A percentile compares a stretch with the other conserved stretches of the same genome.
Evolutionary conservation across 2,329 filamentous ascomycete genomes (phyloP).

Genomic region (Aspergillus nomiae): DNA sequence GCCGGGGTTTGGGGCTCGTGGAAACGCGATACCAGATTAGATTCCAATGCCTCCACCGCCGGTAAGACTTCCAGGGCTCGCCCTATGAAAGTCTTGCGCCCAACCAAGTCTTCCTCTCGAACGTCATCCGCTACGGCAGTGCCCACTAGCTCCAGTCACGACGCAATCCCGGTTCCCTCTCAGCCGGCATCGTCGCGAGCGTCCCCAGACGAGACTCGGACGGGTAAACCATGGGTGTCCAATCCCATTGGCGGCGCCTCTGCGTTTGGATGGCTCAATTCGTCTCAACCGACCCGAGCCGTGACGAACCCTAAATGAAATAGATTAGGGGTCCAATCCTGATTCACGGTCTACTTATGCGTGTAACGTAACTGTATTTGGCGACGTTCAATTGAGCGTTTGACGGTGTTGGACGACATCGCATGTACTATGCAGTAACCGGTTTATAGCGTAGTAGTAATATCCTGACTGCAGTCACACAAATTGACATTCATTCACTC

Average conservation of each 20-base stretch:
- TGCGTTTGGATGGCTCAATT: conserved; percentile 89
- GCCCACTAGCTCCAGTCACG: conserved; percentile 17
- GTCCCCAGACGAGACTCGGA: conserved; percentile 30
- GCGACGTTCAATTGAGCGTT: neutral
- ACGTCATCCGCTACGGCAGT: conserved; percentile 28
- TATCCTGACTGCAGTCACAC: neutral
- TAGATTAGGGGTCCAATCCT: conserved; percentile 20
- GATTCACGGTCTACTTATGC: neutral
- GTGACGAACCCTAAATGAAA: conserved; percentile 27
- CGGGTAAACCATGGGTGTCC: conserved; percentile 57
- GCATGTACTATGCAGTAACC: conserved; percentile 14
- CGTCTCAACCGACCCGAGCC: conserved; percentile 26
- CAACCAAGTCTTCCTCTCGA: conserved; percentile 62
- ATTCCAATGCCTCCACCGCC: conserved; percentile 48
- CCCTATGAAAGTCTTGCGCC: conserved; percentile 88
- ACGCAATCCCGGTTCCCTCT: conserved; percentile 15
- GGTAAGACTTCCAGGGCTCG: conserved; percentile 63
- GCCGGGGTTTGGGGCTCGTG: conserved; percentile 70
- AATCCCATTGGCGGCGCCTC: conserved; percentile 93
- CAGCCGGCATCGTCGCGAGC: conserved; percentile 22
- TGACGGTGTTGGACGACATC: neutral
- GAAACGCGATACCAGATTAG: conserved; percentile 54
- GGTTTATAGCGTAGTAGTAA: conserved; percentile 16
- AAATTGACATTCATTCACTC: neutral
- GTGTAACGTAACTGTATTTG: neutral